These are phyloP conservation scores for Artemisia argyi DNA, from an alignment of 129 eudicot species.

Conservation along the genomic window DNA sequence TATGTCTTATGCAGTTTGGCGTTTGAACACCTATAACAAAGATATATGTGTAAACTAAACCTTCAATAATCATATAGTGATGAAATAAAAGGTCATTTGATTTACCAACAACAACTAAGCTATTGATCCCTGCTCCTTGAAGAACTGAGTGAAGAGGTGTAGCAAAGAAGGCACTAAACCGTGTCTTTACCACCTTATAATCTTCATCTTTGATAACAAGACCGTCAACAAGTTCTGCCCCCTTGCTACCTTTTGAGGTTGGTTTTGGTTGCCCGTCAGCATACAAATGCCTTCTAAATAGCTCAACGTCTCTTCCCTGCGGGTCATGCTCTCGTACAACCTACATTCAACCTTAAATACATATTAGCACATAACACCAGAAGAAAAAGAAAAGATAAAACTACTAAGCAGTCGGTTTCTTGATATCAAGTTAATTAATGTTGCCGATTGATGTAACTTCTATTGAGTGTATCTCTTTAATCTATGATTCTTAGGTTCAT, in stretches of 20 bases:
- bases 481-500: too few relatives aligned
- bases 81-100: slow-evolving; percentile 8
- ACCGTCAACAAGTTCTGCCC: slow-evolving; percentile 80
- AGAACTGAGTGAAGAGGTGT: slow-evolving; percentile 84
- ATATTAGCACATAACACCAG: neutral
- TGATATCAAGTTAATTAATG: too few relatives aligned
- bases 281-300: slow-evolving; percentile 73
- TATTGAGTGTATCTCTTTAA: too few relatives aligned
- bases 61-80: neutral
- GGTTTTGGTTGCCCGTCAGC: slow-evolving; percentile 66
- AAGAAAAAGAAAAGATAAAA: neutral
- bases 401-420: too few relatives aligned
- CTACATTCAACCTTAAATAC: slow-evolving; percentile 36
- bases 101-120: slow-evolving; percentile 67
- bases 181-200: slow-evolving; percentile 85
- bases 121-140: slow-evolving; percentile 59
- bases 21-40: slow-evolving; percentile 83
- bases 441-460: too few relatives aligned
- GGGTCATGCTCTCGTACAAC: slow-evolving; percentile 98
- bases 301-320: slow-evolving; percentile 90
- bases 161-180: slow-evolving; percentile 87
- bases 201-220: slow-evolving; percentile 71
- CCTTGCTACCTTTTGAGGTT: slow-evolving; percentile 71
- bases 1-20: slow-evolving; percentile 48
- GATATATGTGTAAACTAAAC: neutral